Evolutionary conservation across 768 basidiomycete genomes (phyloP).

Genomic region (Russula vinacea): DNA sequence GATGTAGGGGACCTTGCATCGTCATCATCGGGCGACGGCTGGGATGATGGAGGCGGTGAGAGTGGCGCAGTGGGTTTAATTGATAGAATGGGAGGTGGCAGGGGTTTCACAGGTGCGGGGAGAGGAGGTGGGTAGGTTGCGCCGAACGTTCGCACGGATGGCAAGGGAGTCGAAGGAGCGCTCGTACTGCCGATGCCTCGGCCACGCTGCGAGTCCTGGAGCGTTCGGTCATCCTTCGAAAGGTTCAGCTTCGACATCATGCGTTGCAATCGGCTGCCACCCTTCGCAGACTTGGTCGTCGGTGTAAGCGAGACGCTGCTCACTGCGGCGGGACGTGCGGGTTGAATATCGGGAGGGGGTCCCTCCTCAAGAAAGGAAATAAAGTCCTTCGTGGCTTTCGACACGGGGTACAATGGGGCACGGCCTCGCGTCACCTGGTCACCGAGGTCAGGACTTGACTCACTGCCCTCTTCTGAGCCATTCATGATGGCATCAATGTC

Average conservation of each 20-base stretch:
- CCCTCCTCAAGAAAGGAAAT: conserved; percentile 59
- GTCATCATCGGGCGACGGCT: conserved; percentile 25
- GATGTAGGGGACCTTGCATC: conserved; percentile 15
- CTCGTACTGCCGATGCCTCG: conserved; percentile 35
- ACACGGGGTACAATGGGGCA: conserved; percentile 36
- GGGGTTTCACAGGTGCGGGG: conserved; percentile 23
- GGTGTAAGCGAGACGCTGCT: conserved; percentile 27
- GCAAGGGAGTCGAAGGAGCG: conserved; percentile 27
- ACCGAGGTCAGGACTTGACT: conserved; percentile 19
- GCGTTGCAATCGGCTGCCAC: conserved; percentile 62
- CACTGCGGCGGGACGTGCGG: conserved; percentile 19
- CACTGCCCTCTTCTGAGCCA: conserved; percentile 60
- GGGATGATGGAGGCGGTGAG: conserved; percentile 28
- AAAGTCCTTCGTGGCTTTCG: conserved; percentile 47
- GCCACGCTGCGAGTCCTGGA: conserved; percentile 34
- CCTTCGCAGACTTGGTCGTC: conserved; percentile 36
- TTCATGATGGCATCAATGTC: conserved; percentile 75
- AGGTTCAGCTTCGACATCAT: conserved; percentile 77
- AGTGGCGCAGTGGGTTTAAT: conserved; percentile 12
- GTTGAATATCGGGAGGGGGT: conserved; percentile 44
- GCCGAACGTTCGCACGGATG: neutral
- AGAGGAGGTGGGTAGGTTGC: conserved; percentile 4
- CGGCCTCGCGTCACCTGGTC: conserved; percentile 23
- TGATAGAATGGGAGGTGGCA: conserved; percentile 23
- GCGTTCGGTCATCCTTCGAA: conserved; percentile 38